Conservation (phyloP, 495 filamentous ascomycete species). For the Podospora tetraspora region DNA sequence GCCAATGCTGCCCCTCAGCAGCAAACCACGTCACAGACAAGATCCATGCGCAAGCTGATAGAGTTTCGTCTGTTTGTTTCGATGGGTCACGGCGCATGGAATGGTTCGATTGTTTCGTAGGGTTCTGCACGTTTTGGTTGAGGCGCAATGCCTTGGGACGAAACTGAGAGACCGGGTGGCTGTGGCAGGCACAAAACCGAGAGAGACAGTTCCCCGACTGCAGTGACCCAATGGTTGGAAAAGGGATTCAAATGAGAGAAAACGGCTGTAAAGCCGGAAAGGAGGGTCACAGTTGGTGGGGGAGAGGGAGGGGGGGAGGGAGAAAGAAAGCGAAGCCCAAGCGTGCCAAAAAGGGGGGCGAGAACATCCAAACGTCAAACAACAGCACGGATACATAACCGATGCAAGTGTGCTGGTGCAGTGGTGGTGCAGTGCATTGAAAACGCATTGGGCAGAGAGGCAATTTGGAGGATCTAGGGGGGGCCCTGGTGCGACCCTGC, state of each 20-base stretch:
- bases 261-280: background rate
- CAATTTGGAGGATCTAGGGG: background rate
- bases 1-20: background rate
- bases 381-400: background rate
- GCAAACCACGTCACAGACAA: background rate
- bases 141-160: background rate
- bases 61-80: background rate
- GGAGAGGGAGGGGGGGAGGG: background rate
- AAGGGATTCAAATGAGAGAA: background rate
- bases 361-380: background rate
- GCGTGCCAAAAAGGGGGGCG: constrained; percentile 4
- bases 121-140: background rate
- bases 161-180: background rate
- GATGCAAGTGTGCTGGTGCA: background rate
- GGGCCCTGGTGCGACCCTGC: background rate
- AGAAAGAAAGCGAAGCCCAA: constrained; percentile 8
- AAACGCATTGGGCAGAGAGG: background rate
- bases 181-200: background rate
- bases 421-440: background rate
- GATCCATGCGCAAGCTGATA: background rate
- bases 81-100: background rate
- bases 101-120: background rate
- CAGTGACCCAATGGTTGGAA: background rate
- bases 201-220: background rate
- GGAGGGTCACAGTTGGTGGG: background rate